Evolutionary conservation across 192 early-diverging fungal genomes (phyloP), one percentile per base, ranked within the genome.

Genomic region (Backusella macrospora): DNA sequence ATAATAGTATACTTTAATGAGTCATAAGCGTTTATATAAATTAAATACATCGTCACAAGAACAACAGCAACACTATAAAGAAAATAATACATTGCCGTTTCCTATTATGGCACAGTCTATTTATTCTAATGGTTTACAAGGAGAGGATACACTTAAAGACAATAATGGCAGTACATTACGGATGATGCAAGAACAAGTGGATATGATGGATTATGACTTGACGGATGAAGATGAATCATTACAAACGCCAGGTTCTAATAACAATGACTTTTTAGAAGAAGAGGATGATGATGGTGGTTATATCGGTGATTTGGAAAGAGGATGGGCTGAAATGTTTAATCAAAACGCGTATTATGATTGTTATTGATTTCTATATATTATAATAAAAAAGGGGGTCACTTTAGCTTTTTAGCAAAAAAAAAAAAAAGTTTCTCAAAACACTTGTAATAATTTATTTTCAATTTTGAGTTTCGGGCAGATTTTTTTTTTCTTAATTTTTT

Each of bases 251-350:
- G 16, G 29, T 14, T 47, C 45, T 37, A 38, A 29, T 23, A 34
- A 47, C 12, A 39, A 65, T 65, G 37, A 16, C 7, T 38, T 34
- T 65, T 15, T 38, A 64, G 29, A 64, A 9, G 62, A 23, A 9
- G 43, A 67, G 0, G 13, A 52, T 0, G 71, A 72, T 37, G 52
- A 63, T 16, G 38, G 38, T 26, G 71, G 18, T 4, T 40, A 43
- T n/a, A 72, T 39, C 3, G 71, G 71, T 9, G 37, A 55, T 44
- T 23, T 72, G 12, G 71, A 72, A 59, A 37, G 38, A 49, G 71
- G 71, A 15, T 72, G 71, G 71, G 34, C 23, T 43, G 55, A 59
- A 44, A 63, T 63, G 71, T 72, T 52, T 71, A 47, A 39, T 42
- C 14, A 43, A 43, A 18, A 34, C 29, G 2, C 14, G 21, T 68